Evolutionary conservation across 1,284 basidiomycete genomes (phyloP).

Genomic region (Trichosporon sp.): DNA sequence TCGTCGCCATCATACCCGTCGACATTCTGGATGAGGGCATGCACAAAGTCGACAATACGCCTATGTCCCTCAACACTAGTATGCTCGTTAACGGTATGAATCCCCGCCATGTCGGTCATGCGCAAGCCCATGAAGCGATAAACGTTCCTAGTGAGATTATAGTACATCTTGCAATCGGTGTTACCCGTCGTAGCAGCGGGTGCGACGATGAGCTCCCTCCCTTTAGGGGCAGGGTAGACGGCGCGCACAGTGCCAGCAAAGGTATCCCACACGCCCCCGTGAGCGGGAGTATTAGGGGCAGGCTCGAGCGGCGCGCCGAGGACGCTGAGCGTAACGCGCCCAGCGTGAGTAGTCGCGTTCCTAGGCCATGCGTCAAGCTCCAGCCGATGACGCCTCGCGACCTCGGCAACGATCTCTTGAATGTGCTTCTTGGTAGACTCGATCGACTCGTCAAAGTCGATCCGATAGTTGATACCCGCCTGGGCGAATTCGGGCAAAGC

Average conservation of each 20-base stretch:
- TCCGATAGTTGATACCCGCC: conserved; percentile 43
- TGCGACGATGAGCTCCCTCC: conserved; percentile 35
- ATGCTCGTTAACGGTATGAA: conserved; percentile 46
- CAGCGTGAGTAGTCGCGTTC: background rate
- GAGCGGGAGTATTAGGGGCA: conserved; percentile 37
- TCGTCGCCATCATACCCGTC: conserved; percentile 40
- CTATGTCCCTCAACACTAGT: conserved; percentile 32
- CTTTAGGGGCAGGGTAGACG: conserved; percentile 31
- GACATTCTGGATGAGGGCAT: conserved; percentile 44
- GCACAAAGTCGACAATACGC: conserved; percentile 40
- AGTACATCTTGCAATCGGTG: conserved; percentile 44
- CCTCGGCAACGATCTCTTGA: conserved; percentile 19
- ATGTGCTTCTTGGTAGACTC: conserved; percentile 36
- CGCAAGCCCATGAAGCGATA: conserved; percentile 41
- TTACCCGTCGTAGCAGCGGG: conserved; percentile 34
- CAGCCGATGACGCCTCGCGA: conserved; percentile 34
- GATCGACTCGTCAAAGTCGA: conserved; percentile 43
- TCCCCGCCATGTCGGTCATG: conserved; percentile 9
- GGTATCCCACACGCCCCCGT: conserved; percentile 43
- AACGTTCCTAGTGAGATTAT: conserved; percentile 43
- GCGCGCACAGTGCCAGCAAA: conserved; percentile 46
- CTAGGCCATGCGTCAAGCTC: conserved; percentile 16
- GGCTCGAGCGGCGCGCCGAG: conserved; percentile 45
- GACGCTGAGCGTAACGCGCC: conserved; percentile 32
- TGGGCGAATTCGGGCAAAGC: conserved; percentile 38